A percentile compares a stretch with the other conserved stretches of the same genome.
These are phyloP conservation scores for Lindgomyces ingoldianus DNA, from an alignment of 495 filamentous ascomycete species.

Conservation along the genomic window DNA sequence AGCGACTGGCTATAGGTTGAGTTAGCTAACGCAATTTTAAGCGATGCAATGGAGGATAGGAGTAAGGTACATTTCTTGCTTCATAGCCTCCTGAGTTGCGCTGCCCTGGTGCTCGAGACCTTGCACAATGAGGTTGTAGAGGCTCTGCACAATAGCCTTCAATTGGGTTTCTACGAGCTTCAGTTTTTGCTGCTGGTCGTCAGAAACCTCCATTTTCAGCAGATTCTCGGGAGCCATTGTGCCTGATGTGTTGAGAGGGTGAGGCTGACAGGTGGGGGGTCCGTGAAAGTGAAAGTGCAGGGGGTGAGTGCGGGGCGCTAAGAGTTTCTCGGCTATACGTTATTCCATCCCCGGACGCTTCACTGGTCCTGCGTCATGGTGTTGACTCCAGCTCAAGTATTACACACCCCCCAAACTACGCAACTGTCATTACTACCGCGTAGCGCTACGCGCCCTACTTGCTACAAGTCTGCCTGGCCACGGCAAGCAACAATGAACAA, in stretches of 20 bases:
- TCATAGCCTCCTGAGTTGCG: slow-evolving; percentile 61
- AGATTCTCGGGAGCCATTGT: background rate
- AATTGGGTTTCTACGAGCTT: slow-evolving; percentile 54
- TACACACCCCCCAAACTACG: background rate
- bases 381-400: slow-evolving; percentile 10
- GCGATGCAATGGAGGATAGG: no score
- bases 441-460: no score
- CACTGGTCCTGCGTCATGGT: slow-evolving; percentile 3
- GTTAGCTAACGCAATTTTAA: background rate
- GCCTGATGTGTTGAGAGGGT: background rate
- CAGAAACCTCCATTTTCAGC: background rate
- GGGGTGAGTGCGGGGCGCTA: background rate
- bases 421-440: no score
- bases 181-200: slow-evolving; percentile 1
- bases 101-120: slow-evolving; percentile 70
- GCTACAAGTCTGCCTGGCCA: background rate
- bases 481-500: slow-evolving; percentile 20
- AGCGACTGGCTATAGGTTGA: slow-evolving; percentile 30
- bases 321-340: background rate
- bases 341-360: slow-evolving; percentile 30
- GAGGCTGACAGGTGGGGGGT: background rate
- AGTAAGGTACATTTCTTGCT: slow-evolving; percentile 64
- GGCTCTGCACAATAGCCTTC: slow-evolving; percentile 78
- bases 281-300: background rate
- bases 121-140: slow-evolving; percentile 78